Conservation (phyloP, 306 rosid genomes). For the Styphnolobium japonicum region DNA sequence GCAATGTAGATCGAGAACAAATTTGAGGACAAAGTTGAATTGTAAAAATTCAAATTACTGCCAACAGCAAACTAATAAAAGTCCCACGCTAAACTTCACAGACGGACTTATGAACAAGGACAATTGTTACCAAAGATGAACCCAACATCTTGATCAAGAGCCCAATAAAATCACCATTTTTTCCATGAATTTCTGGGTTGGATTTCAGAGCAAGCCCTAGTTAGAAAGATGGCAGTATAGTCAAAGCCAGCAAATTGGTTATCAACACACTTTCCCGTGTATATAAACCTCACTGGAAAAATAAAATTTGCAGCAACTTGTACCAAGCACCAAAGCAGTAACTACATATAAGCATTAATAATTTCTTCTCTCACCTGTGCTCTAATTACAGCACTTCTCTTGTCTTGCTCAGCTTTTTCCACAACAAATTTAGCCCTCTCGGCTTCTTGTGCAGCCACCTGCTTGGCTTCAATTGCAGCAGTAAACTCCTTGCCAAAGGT, state of each 20-base stretch:
- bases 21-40: background rate
- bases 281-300: background rate
- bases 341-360: background rate
- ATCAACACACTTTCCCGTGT: background rate
- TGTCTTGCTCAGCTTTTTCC: conserved; percentile 93
- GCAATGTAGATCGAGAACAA: background rate
- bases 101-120: background rate
- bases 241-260: background rate
- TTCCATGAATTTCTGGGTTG: background rate
- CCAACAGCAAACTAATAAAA: background rate
- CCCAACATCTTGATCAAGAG: background rate
- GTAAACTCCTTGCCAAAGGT: conserved; percentile 89
- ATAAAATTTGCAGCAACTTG: conserved; percentile 14
- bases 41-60: background rate
- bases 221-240: background rate
- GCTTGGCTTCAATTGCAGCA: conserved; percentile 94
- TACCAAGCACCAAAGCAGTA: background rate
- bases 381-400: conserved; percentile 77
- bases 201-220: background rate
- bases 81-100: background rate
- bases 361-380: conserved; percentile 67
- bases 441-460: conserved; percentile 95
- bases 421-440: conserved; percentile 93
- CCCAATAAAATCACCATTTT: background rate
- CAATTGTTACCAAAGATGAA: background rate